Conservation (phyloP, 1,284 basidiomycete species). For the Lentinula novae-zelandiae region DNA sequence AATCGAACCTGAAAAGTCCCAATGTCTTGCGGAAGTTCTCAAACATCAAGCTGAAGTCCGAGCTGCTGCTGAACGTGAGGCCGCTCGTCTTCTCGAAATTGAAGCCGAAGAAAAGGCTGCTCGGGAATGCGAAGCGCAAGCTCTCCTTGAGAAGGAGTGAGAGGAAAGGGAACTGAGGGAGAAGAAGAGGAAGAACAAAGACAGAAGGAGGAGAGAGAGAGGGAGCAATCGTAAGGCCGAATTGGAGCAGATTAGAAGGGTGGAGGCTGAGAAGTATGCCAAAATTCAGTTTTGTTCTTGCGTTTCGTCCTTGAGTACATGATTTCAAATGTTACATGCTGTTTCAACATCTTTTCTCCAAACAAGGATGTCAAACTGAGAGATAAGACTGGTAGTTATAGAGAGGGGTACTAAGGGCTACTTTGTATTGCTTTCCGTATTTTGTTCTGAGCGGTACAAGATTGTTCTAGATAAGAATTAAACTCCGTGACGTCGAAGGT, state of each 20-base stretch:
- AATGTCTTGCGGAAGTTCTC: conserved; percentile 55
- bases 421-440: too few species aligned
- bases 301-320: too few species aligned
- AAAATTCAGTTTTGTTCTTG: not conserved
- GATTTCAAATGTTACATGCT: too few species aligned
- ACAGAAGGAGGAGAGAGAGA: conserved; percentile 70
- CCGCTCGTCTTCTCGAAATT: not conserved
- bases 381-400: too few species aligned
- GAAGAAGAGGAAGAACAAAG: conserved; percentile 57
- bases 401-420: too few species aligned
- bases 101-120: not conserved
- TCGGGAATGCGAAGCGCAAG: conserved; percentile 35
- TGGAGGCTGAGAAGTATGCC: conserved; percentile 68
- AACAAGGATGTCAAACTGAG: too few species aligned
- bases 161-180: conserved; percentile 62
- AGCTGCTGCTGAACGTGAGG: conserved; percentile 26
- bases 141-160: conserved; percentile 27
- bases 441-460: too few species aligned
- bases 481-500: too few species aligned
- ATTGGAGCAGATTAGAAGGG: conserved; percentile 67
- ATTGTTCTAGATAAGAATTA: too few species aligned
- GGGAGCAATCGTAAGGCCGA: conserved; percentile 77
- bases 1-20: conserved; percentile 86
- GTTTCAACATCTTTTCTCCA: too few species aligned
- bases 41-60: conserved; percentile 60